Percentiles rank a stretch among this genome's conserved stretches.
Conservation (phyloP, 2,329 filamentous ascomycete genomes). For the Fusarium solani-melongenae region DNA sequence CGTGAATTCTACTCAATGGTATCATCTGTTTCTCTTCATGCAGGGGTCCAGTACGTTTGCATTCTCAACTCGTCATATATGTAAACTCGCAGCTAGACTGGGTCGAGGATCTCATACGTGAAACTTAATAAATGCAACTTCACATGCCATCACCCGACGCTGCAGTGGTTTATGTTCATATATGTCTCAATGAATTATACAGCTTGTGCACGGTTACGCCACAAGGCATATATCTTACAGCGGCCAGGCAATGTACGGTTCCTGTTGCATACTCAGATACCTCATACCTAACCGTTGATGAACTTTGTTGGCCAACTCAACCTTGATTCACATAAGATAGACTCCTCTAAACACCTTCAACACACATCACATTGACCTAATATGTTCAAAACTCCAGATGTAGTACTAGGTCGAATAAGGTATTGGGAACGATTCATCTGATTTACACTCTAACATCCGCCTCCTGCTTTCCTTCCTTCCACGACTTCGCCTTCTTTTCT, state of each 20-base stretch:
- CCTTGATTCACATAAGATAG: not conserved
- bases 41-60: not conserved
- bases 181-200: not conserved
- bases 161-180: not conserved
- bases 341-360: not conserved
- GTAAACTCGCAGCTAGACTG: not conserved
- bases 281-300: not conserved
- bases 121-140: not conserved
- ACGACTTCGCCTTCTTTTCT: constrained; percentile 49
- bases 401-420: constrained; percentile 42
- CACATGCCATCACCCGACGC: not conserved
- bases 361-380: not conserved
- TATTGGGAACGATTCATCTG: constrained; percentile 59
- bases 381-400: not conserved
- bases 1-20: not conserved
- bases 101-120: not conserved
- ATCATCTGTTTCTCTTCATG: not conserved
- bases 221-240: not conserved
- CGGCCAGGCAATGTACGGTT: not conserved
- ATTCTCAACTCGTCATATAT: not conserved
- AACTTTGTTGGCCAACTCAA: not conserved
- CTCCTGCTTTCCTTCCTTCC: constrained; percentile 45
- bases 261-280: not conserved
- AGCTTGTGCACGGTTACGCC: not conserved
- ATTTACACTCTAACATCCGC: constrained; percentile 62